A percentile compares a stretch with the other conserved stretches of the same genome.
Conservation (phyloP, 352 stramenopile species). For the Pythium folliculosum region DNA sequence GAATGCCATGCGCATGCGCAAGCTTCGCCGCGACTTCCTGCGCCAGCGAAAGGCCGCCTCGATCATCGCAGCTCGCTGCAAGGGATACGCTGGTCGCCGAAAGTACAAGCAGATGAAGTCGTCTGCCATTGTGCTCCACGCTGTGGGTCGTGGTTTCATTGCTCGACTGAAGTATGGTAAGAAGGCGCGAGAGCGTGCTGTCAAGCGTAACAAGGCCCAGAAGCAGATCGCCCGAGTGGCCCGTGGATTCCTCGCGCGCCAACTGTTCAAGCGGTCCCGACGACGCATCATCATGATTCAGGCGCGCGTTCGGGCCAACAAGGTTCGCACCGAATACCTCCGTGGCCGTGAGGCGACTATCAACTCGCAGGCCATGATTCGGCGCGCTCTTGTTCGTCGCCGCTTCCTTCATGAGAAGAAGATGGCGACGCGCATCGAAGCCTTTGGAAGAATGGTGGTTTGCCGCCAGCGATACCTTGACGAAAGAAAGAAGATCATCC, state of each 20-base stretch:
- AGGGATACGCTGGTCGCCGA: slow-evolving; percentile 57
- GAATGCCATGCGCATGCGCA: slow-evolving; percentile 73
- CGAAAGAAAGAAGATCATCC: slow-evolving; percentile 66
- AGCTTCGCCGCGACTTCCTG: slow-evolving; percentile 64
- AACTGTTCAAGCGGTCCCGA: slow-evolving; percentile 51
- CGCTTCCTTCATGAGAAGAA: slow-evolving; percentile 85
- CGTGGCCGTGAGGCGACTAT: slow-evolving; percentile 86
- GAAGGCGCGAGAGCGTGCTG: slow-evolving; percentile 73
- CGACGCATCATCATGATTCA: slow-evolving; percentile 87
- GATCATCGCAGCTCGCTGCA: slow-evolving; percentile 77
- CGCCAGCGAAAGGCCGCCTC: slow-evolving; percentile 61
- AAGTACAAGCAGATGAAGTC: slow-evolving; percentile 74
- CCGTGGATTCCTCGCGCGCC: slow-evolving; percentile 69
- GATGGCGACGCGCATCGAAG: slow-evolving; percentile 85
- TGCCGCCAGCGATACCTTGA: slow-evolving; percentile 63
- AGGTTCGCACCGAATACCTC: slow-evolving; percentile 86
- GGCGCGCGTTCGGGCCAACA: slow-evolving; percentile 81
- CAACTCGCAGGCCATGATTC: slow-evolving; percentile 89
- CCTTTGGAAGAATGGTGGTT: slow-evolving; percentile 83
- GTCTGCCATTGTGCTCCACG: slow-evolving; percentile 77
- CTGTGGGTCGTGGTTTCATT: slow-evolving; percentile 74
- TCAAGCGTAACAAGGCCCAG: slow-evolving; percentile 78
- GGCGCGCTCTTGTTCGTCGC: slow-evolving; percentile 69
- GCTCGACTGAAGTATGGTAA: slow-evolving; percentile 87
- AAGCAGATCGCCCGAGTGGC: slow-evolving; percentile 72